A percentile compares a stretch with the other conserved stretches of the same genome.
Evolutionary conservation across 306 rosid genomes (phyloP).

Genomic region (Canavalia ensiformis): DNA sequence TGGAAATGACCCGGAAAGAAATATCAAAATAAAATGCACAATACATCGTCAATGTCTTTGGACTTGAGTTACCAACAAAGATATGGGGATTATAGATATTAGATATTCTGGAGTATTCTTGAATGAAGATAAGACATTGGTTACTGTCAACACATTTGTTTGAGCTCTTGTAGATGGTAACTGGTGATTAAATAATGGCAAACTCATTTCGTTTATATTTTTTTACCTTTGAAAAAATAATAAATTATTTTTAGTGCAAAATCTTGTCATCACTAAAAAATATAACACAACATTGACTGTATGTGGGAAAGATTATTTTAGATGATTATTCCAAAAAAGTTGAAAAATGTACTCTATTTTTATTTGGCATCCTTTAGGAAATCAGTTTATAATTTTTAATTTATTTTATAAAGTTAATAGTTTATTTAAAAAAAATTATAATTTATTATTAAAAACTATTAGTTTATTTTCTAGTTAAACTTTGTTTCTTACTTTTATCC

Average conservation of each 20-base stretch:
- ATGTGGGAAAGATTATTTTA: no score
- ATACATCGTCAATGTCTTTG: constrained; percentile 3
- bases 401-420: no score
- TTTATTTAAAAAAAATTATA: no score
- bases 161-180: neutral
- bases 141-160: neutral
- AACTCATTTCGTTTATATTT: neutral
- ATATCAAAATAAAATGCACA: neutral
- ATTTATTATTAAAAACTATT: no score
- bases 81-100: neutral
- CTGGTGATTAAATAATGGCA: neutral
- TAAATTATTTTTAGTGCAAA: neutral
- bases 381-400: no score
- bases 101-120: neutral
- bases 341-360: no score
- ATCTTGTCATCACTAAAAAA: neutral
- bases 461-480: no score
- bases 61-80: neutral
- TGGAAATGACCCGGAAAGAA: neutral
- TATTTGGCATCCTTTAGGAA: no score
- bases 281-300: neutral
- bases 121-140: neutral
- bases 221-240: neutral
- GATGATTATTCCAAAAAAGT: no score
- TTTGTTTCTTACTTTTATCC: no score